Conservation (phyloP, 192 early-diverging fungal species). For the Oehlia diaphana region DNA sequence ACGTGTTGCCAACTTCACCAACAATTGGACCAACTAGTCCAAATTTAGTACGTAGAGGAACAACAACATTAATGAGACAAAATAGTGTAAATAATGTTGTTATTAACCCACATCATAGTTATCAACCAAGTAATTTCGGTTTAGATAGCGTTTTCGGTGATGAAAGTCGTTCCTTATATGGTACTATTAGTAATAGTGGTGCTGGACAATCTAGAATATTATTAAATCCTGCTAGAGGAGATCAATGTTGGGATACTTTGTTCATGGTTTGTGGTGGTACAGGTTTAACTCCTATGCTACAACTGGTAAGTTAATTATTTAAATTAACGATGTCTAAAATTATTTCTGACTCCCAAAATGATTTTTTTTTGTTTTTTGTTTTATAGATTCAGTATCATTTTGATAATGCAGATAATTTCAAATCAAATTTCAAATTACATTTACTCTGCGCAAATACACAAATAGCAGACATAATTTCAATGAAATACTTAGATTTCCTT, state of each 20-base stretch:
- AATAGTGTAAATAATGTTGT: neutral
- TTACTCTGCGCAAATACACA: constrained; percentile 7
- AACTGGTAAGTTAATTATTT: constrained; percentile 33
- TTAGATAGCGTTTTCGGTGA: neutral
- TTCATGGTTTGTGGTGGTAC: constrained; percentile 91
- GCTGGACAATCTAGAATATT: neutral
- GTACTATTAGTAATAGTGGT: neutral
- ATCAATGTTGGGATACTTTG: constrained; percentile 24
- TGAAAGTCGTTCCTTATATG: neutral
- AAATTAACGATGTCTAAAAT: neutral
- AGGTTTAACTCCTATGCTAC: constrained; percentile 92
- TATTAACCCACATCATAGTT: neutral
- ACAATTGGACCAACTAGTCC: neutral
- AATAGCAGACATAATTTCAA: constrained; percentile 2
- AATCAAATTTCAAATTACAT: neutral
- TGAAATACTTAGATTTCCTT: neutral
- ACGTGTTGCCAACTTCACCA: neutral
- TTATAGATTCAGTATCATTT: neutral
- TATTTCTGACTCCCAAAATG: neutral
- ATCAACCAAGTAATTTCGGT: neutral
- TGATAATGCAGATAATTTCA: neutral
- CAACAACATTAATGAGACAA: neutral
- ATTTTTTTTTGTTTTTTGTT: no score
- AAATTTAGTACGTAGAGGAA: neutral
- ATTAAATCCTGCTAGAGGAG: constrained; percentile 13